Percentiles rank a stretch among this genome's conserved stretches.
Evolutionary conservation across 1,284 basidiomycete species (phyloP).

Genomic region (Moesziomyces parantarcticus): DNA sequence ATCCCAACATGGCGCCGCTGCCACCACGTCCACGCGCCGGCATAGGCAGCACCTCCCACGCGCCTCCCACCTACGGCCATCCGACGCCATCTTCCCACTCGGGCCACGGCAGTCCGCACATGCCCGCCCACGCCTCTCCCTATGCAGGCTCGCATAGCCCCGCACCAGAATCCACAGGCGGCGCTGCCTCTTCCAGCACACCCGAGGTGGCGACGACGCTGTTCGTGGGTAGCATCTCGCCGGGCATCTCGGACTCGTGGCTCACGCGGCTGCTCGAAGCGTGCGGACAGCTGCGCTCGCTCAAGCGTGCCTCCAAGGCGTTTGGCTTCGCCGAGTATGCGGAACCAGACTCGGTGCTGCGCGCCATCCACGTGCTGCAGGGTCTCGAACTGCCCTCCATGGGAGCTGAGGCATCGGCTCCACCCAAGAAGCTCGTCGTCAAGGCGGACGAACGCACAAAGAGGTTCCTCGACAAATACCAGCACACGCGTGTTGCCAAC

Average conservation of each 20-base stretch:
- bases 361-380: constrained; percentile 83
- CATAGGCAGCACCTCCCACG: constrained; percentile 43
- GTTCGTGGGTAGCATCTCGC: constrained; percentile 94
- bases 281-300: constrained; percentile 84
- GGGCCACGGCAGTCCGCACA: constrained; percentile 29
- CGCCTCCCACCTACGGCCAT: constrained; percentile 9
- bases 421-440: constrained; percentile 75
- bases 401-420: constrained; percentile 44
- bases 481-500: constrained; percentile 79
- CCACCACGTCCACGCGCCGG: constrained; percentile 49
- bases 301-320: constrained; percentile 91
- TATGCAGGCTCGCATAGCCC: constrained; percentile 16
- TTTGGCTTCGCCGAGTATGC: constrained; percentile 95
- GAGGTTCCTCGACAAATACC: constrained; percentile 84
- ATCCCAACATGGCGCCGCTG: constrained; percentile 59
- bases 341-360: constrained; percentile 85
- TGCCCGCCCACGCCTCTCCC: constrained; percentile 8
- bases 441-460: constrained; percentile 94
- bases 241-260: constrained; percentile 83
- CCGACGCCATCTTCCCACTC: constrained; percentile 27
- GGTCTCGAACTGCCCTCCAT: constrained; percentile 76
- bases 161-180: constrained; percentile 5
- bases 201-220: constrained; percentile 72
- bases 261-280: constrained; percentile 83
- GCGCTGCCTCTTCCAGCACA: constrained; percentile 1